These are phyloP conservation scores for Flaveria brownii DNA, from an alignment of 129 eudicot genomes.

Conservation along the genomic window DNA sequence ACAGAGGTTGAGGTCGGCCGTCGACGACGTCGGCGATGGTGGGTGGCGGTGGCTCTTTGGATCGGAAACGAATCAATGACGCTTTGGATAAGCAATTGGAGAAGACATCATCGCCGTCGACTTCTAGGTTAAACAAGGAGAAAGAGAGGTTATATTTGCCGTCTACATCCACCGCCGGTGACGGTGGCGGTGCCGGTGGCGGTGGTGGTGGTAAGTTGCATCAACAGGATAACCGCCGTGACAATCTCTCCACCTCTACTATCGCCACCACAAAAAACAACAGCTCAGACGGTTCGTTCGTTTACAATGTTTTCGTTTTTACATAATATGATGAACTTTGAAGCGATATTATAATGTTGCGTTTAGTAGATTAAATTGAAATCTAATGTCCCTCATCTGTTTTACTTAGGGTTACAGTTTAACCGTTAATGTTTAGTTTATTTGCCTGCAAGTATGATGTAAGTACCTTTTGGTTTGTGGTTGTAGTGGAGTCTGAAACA, in stretches of 20 bases:
- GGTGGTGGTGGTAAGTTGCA: neutral
- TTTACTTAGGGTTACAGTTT: too few species aligned
- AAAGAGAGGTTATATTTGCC: constrained; percentile 14
- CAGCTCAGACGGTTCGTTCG: constrained; percentile 11
- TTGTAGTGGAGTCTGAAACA: constrained; percentile 43
- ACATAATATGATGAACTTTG: neutral
- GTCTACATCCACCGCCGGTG: constrained; percentile 14
- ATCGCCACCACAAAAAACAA: constrained; percentile 8
- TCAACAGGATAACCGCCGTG: constrained; percentile 15
- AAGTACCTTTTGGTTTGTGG: neutral
- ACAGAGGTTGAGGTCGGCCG: neutral
- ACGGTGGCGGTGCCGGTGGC: neutral
- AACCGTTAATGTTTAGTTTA: neutral
- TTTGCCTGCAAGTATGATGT: neutral
- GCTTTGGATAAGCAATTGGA: constrained; percentile 60
- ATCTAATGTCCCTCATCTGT: neutral
- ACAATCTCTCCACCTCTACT: constrained; percentile 11
- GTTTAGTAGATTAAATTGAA: neutral
- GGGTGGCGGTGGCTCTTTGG: constrained; percentile 19
- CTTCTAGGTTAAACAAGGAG: constrained; percentile 32
- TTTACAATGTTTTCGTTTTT: neutral
- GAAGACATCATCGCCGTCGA: constrained; percentile 43
- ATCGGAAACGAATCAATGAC: constrained; percentile 61
- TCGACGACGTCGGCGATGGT: constrained; percentile 8
- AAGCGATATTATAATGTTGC: neutral